Percentiles rank a stretch among this genome's conserved stretches.
These are phyloP conservation scores for Ettlia oleoabundans DNA, from an alignment of 139 green algal species.

Conservation along the genomic window DNA sequence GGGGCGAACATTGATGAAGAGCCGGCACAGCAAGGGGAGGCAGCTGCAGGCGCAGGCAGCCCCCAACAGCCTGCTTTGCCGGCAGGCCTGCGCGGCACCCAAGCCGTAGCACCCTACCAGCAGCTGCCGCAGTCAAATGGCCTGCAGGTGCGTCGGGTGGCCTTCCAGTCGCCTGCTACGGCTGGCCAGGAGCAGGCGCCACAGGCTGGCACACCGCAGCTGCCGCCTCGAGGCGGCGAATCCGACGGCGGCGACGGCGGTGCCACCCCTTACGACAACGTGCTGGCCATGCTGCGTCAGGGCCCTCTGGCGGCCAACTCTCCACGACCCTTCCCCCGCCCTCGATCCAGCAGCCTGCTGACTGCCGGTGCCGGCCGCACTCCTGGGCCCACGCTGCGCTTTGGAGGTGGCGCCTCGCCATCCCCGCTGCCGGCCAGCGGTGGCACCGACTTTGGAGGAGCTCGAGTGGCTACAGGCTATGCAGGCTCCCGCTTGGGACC, in stretches of 20 bases:
- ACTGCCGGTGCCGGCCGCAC: constrained; percentile 1
- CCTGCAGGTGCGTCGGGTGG: not conserved
- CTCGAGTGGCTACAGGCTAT: not conserved
- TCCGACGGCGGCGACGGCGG: not conserved
- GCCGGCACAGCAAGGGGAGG: not conserved
- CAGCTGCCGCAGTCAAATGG: not conserved
- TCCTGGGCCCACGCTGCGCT: not conserved
- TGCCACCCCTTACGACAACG: constrained; percentile 39
- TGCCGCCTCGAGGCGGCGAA: not conserved
- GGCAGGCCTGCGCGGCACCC: not conserved
- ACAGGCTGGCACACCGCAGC: not conserved
- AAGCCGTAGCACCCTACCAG: not conserved
- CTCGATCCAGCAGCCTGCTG: not conserved
- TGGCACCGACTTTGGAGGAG: not conserved
- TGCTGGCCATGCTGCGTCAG: constrained; percentile 43
- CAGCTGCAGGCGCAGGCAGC: not conserved
- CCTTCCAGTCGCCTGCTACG: not conserved
- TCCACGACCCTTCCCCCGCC: constrained; percentile 15
- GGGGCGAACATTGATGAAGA: not conserved
- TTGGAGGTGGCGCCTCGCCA: not conserved
- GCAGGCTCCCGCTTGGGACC: no score
- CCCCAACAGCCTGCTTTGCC: not conserved
- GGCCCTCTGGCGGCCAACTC: constrained; percentile 29
- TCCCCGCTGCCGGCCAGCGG: not conserved
- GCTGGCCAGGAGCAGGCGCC: not conserved